Evolutionary conservation across 352 stramenopile genomes (phyloP).

Genomic region (Pythium rhizo-oryzae): DNA sequence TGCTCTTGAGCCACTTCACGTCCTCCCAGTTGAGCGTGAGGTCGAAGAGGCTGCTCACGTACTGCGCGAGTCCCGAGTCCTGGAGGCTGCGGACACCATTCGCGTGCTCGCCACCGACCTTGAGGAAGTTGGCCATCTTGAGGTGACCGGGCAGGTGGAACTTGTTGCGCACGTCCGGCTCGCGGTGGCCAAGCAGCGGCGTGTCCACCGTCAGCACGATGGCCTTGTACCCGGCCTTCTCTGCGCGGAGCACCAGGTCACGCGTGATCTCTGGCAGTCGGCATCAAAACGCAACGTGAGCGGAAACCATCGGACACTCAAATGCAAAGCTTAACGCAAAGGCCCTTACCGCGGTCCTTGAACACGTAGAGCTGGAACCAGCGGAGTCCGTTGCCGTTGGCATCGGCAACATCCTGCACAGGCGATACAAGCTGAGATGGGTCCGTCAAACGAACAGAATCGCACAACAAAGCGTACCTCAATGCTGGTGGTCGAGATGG

Average conservation of each 20-base stretch:
- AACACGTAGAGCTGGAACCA: conserved; percentile 98
- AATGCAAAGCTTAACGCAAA: background rate
- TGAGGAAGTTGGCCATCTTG: conserved; percentile 42
- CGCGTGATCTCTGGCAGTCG: conserved; percentile 87
- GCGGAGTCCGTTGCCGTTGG: conserved; percentile 78
- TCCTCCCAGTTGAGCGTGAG: conserved; percentile 94
- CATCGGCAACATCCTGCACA: conserved; percentile 21
- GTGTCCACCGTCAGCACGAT: conserved; percentile 96
- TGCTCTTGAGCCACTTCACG: conserved; percentile 91
- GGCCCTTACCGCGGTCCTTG: conserved; percentile 71
- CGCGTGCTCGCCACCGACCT: conserved; percentile 60
- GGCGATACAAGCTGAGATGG: background rate
- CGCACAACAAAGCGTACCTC: conserved; percentile 42
- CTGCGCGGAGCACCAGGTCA: conserved; percentile 87
- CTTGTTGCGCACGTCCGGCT: conserved; percentile 94
- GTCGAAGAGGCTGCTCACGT: conserved; percentile 91
- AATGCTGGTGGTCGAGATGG: conserved; percentile 91
- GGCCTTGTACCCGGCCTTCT: conserved; percentile 95
- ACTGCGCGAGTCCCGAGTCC: conserved; percentile 56
- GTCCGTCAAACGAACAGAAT: background rate
- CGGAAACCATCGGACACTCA: background rate
- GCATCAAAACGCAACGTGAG: background rate
- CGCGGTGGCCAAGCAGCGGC: conserved; percentile 94
- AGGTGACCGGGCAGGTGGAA: conserved; percentile 85
- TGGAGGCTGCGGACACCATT: conserved; percentile 57